Base-by-base conservation (phyloP, 306 rosid species). In the Begonia loranthoides region DNA sequence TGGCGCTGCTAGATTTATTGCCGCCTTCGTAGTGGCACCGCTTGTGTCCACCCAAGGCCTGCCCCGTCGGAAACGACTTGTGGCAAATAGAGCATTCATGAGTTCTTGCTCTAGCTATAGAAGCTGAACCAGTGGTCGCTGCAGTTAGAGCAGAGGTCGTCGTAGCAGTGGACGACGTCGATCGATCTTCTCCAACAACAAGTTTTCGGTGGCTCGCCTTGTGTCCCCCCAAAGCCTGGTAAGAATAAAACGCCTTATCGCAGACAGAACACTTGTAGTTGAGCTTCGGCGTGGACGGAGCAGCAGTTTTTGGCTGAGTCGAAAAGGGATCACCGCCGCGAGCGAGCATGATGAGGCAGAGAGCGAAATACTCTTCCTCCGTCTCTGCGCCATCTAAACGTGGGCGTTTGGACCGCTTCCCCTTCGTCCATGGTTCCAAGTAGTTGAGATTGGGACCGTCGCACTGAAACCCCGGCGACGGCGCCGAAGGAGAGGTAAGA, bases 181-280 rank as follows among this genome's bases (percentile, higher is more conserved):
- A 45, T 13, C 40, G 56, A 14, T 60, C 55, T 15, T 50, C 64
- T 4, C 2, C 21, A 5, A 43, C 13, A 13, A 61, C 1, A 13
- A 38, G 70, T 28, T 86, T 90, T 12, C 99, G 85, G 70, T 90
- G 99, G 52, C 95, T 90, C n/a, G 99, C 90, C 60, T 86, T 90
- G 76, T 90, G 99, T 0, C 99, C 99, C 2, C 95, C 99, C 13
- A 86, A 78, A 13, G 99, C 99, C 33, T 90, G 99, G 61, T 82
- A 86, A 3, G 99, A 90, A 0, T 87, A 19, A 17, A 90, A 90
- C 0, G 79, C 79, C 57, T 80, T 90, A 74, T 69, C 47, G 56
- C 99, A 86, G 2, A 90, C 79, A 10, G 74, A 67, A 46, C 99
- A 90, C 64, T 19, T 63, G 63, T 80, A 79, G n/a, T 70, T 62